Evolutionary conservation across 2,329 filamentous ascomycete genomes (phyloP), one percentile per base, ranked within the genome.

Genomic region (Sclerotinia nivalis): DNA sequence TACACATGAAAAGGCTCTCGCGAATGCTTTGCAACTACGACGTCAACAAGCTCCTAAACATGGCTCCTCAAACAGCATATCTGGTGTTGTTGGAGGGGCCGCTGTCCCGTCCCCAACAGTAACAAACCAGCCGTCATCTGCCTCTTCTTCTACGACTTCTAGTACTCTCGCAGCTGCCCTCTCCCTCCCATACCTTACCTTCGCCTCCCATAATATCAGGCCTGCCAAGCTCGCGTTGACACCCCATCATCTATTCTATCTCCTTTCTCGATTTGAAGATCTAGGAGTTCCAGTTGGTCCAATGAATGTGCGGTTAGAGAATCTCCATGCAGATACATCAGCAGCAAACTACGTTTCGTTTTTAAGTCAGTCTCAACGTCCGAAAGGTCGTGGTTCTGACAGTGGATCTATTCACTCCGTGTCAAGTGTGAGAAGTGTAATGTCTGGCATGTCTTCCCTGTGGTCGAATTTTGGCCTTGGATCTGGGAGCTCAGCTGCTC

Each of bases 291-390:
- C 91, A 72, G 93, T 98, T 73, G 96, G 96, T 6, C 93, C 95
- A 45, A 97, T 97, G 94, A 97, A 96, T 78, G 89, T 99, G 71
- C 91, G 96, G 47, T 83, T 98, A 75, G 96, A 99, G 81, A 97
- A 97, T 79, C 89, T 99, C 59, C 93, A 97, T 80, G 92, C 93
- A 76, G 93, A 93, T 76, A 89, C 90, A 4, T 91, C 92, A 8
- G 92, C 93, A 31, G 90, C 92, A 76, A 96, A 96, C 82, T 98
- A 98, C 84, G 93, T 98, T 64, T 98, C 96, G 5, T 99, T 99
- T 79, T 86, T 97, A 72, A 91, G 91, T 78, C 91, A 93, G 76
- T 89, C 91, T 34, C 92, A 95, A 76, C 89, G 92, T 71, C 90
- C 92, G 72, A 92, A 92, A 79, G 91, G 91, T 73, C 89, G 89